Percentiles rank a stretch among this genome's conserved stretches.
These are phyloP conservation scores for Aspergillus sp. DNA, from an alignment of 2,329 filamentous ascomycete species.

Conservation along the genomic window DNA sequence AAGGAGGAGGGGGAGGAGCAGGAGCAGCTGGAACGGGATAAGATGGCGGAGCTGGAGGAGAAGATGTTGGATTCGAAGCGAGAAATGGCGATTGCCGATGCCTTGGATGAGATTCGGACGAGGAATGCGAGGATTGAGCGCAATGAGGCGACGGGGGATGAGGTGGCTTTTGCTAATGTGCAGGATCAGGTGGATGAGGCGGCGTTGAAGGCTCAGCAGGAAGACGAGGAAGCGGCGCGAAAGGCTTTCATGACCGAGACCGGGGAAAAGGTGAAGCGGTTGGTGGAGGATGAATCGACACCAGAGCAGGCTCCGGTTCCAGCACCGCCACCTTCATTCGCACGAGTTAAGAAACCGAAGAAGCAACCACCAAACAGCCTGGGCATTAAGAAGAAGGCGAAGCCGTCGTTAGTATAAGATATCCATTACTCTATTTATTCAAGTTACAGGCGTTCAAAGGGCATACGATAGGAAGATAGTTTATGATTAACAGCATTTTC, in stretches of 20 bases:
- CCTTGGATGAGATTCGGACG: constrained; percentile 88
- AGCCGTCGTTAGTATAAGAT: constrained; percentile 52
- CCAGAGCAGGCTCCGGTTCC: constrained; percentile 34
- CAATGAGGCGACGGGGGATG: constrained; percentile 65
- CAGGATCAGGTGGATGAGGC: constrained; percentile 58
- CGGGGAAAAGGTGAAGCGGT: constrained; percentile 53
- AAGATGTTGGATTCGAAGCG: constrained; percentile 90
- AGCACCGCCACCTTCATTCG: constrained; percentile 61
- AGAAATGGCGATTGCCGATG: constrained; percentile 96
- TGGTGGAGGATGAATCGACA: constrained; percentile 52
- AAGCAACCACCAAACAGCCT: constrained; percentile 73
- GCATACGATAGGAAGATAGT: neutral
- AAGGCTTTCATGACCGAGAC: constrained; percentile 70
- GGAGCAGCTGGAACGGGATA: constrained; percentile 72
- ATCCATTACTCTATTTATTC: neutral
- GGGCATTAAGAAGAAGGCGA: constrained; percentile 86
- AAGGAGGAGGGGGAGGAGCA: constrained; percentile 66
- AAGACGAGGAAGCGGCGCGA: constrained; percentile 79
- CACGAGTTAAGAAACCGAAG: constrained; percentile 79
- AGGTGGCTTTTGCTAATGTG: constrained; percentile 57
- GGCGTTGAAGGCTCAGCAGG: constrained; percentile 67
- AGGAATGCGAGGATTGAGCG: constrained; percentile 85
- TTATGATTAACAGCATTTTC: neutral
- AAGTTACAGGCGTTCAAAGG: constrained; percentile 11
- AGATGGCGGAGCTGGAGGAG: constrained; percentile 91